Evolutionary conservation across 2,329 filamentous ascomycete genomes (phyloP).

Genomic region (Zymoseptoria pseudotritici): DNA sequence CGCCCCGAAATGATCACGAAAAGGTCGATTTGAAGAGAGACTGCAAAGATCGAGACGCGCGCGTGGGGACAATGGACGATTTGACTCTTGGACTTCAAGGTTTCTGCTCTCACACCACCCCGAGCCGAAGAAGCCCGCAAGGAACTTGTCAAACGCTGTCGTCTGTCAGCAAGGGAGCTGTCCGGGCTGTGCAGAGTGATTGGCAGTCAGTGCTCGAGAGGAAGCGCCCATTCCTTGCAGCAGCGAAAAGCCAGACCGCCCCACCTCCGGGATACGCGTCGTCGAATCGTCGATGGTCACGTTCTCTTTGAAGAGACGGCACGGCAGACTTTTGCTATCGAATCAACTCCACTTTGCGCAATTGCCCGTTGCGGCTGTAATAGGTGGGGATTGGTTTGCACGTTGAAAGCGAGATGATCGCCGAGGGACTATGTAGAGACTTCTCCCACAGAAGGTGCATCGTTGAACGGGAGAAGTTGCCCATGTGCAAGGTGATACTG

Average conservation of each 20-base stretch:
- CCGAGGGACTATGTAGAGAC: not conserved
- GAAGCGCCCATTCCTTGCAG: not conserved
- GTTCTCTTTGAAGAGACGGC: not conserved
- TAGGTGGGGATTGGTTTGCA: not conserved
- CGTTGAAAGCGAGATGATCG: not conserved
- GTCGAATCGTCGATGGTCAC: not conserved
- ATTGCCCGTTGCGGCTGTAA: not conserved
- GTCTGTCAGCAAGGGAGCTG: not conserved
- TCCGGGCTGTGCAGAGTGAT: not conserved
- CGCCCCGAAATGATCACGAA: not conserved
- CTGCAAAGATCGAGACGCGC: not conserved
- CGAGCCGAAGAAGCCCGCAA: not conserved
- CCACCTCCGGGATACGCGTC: not conserved
- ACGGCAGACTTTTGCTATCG: not conserved
- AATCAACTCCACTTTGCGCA: not conserved
- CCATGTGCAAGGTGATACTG: not conserved
- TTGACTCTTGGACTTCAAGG: not conserved
- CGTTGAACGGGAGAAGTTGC: not conserved
- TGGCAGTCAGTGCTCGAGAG: not conserved
- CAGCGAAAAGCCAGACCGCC: not conserved
- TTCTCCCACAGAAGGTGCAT: not conserved
- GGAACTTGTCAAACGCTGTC: too few species aligned
- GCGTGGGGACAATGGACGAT: not conserved
- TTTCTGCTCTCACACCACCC: not conserved
- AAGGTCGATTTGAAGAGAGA: not conserved